Percentiles rank a stretch among this genome's conserved stretches.
Evolutionary conservation across 352 stramenopile genomes (phyloP).

Genomic region (Pythium grandisporangium): DNA sequence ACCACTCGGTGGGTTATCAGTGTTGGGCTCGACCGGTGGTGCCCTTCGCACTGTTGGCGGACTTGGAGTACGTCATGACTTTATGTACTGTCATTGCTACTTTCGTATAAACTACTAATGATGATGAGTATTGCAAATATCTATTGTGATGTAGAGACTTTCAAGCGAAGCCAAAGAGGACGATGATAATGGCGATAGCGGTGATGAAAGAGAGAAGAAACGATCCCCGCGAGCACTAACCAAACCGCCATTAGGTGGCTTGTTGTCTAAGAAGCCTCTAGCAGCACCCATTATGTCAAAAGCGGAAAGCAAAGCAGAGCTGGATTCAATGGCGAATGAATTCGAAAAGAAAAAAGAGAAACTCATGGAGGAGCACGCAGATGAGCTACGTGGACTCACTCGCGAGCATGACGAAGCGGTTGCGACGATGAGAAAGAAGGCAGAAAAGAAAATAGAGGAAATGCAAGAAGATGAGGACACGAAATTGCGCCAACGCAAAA

Average conservation of each 20-base stretch:
- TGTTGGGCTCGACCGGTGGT: conserved; percentile 6
- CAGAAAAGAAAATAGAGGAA: conserved; percentile 39
- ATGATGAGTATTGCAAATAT: too few species aligned
- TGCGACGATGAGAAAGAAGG: conserved; percentile 26
- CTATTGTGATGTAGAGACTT: too few species aligned
- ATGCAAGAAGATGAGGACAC: conserved; percentile 39
- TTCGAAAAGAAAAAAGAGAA: conserved; percentile 47
- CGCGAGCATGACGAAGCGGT: conserved; percentile 25
- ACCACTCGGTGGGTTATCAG: conserved; percentile 9
- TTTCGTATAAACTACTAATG: too few species aligned
- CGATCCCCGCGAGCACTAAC: conserved; percentile 21
- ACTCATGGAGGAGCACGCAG: conserved; percentile 29
- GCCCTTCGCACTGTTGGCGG: conserved; percentile 30
- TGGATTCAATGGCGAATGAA: conserved; percentile 17
- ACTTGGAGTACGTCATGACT: conserved; percentile 31
- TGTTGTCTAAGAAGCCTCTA: conserved; percentile 44
- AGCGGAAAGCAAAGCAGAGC: conserved; percentile 24
- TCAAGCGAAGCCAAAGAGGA: conserved; percentile 14
- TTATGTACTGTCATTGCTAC: too few species aligned
- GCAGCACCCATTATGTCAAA: conserved; percentile 6
- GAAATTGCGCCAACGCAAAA: conserved; percentile 44
- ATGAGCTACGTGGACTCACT: conserved; percentile 23
- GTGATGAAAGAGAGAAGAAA: conserved; percentile 2
- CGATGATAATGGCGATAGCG: conserved; percentile 11
- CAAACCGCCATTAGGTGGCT: conserved; percentile 33